Percentiles rank a stretch among this genome's conserved stretches.
These are phyloP conservation scores for Aspergillus candidus DNA, from an alignment of 2,329 filamentous ascomycete genomes.

Conservation along the genomic window DNA sequence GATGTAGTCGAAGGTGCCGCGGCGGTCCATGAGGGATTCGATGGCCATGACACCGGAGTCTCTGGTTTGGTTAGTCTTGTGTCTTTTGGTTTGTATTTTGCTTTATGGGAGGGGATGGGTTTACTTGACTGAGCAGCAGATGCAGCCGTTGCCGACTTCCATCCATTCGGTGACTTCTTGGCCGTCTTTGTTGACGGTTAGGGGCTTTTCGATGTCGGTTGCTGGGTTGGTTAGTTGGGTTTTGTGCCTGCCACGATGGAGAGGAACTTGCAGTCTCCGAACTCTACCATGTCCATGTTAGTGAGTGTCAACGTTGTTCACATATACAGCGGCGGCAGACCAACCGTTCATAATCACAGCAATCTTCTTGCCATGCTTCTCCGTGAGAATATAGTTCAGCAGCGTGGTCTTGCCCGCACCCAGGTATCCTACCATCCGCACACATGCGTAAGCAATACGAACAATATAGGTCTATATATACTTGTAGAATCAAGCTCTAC, in stretches of 20 bases:
- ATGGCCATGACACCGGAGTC: constrained; percentile 92
- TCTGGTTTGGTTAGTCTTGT: constrained; percentile 39
- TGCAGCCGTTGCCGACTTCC: constrained; percentile 91
- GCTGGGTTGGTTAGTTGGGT: constrained; percentile 46
- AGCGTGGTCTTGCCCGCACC: constrained; percentile 94
- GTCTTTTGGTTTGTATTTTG: neutral
- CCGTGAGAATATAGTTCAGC: constrained; percentile 91
- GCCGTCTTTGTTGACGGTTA: constrained; percentile 80
- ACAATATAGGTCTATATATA: neutral
- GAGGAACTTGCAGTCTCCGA: constrained; percentile 63
- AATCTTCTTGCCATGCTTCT: constrained; percentile 94
- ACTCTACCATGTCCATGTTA: constrained; percentile 49
- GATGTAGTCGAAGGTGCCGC: constrained; percentile 94
- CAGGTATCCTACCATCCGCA: constrained; percentile 64
- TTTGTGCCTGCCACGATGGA: neutral
- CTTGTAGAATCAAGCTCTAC: neutral
- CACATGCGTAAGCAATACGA: constrained; percentile 2
- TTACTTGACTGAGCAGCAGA: constrained; percentile 95
- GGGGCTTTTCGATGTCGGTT: constrained; percentile 88
- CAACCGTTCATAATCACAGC: constrained; percentile 91
- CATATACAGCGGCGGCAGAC: constrained; percentile 17
- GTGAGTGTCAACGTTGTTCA: neutral
- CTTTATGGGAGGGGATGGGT: neutral
- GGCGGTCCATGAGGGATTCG: constrained; percentile 89
- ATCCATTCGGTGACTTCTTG: constrained; percentile 90